These are phyloP conservation scores for Aspergillus haitiensis DNA, from an alignment of 495 filamentous ascomycete species.

Conservation along the genomic window DNA sequence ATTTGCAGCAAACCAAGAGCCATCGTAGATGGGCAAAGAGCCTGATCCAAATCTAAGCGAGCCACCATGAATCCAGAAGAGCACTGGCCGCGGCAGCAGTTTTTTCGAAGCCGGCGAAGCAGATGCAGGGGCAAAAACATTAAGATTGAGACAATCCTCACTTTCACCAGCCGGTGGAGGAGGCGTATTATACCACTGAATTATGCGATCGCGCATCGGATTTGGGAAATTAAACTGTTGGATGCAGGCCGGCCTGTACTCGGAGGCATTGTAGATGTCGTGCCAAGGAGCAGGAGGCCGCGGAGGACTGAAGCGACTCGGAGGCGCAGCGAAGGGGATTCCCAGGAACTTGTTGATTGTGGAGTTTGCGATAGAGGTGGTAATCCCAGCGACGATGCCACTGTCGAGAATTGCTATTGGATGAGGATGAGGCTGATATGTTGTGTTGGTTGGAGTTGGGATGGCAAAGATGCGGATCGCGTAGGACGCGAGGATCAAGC, in stretches of 20 bases:
- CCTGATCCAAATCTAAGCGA: constrained; percentile 20
- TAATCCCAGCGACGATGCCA: constrained; percentile 31
- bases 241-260: constrained; percentile 36
- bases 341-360: constrained; percentile 35
- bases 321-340: constrained; percentile 34
- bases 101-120: constrained; percentile 13
- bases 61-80: constrained; percentile 34
- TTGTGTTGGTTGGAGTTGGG: no score
- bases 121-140: constrained; percentile 31
- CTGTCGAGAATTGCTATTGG: constrained; percentile 27
- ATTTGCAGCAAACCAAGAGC: constrained; percentile 26
- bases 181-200: constrained; percentile 1
- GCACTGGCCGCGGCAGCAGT: constrained; percentile 19
- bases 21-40: constrained; percentile 31
- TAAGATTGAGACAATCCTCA: constrained; percentile 53
- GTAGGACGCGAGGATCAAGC: no score
- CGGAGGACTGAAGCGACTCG: constrained; percentile 39
- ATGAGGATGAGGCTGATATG: background rate
- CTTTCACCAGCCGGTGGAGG: constrained; percentile 19
- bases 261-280: constrained; percentile 28
- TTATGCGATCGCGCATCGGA: background rate
- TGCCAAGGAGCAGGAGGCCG: constrained; percentile 21
- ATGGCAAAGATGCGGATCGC: no score
- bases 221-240: constrained; percentile 33
- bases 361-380: constrained; percentile 26